Base-by-base conservation (phyloP, 1,284 basidiomycete species). In the Phylloporus sp. region DNA sequence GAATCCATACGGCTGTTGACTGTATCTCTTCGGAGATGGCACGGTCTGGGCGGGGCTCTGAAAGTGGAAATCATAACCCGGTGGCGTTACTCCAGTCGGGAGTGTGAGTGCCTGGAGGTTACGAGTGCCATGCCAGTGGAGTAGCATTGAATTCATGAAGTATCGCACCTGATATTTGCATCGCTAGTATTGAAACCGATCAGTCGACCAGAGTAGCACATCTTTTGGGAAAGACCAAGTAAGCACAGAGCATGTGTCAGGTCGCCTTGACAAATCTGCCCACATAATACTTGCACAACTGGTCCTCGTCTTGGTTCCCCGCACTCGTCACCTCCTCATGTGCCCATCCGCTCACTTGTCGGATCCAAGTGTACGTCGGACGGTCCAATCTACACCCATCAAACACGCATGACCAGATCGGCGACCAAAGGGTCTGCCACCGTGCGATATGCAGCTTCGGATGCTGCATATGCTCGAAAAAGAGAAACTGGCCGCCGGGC, bases 371-470 rank as follows among this genome's bases (percentile, higher is more conserved):
- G 75, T 91, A 83, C 5, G 86, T 86, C 23, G 88, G 87, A 15
- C 87, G 81, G 72, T 91, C 88, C 57, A 92, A 69, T 67, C 80
- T 80, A 72, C 91, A 93, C 14, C 91, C 89, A 71, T 87, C 89
- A 68, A 89, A 88, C 1, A 80, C 76, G 0, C 81, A 37, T 8
- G 73, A 73, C 92, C 91, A 93, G 4, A 92, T 17, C 2, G 91
- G 91, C 5, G 88, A 84, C 89, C 90, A 92, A 62, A 90, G 83
- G 2, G 81, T 71, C 77, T 93, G 91, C 89, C 90, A 92, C 85
- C 87, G 85, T 14, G 84, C 84, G 5, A 90, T 84, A 64, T 87
- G 85, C n/a, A 73, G 66, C 0, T 77, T 73, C 1, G 81, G 83
- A 70, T 84, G 89, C 58, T 82, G 78, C 14, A 91, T 89, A 72